Percentiles rank a stretch among this genome's conserved stretches.
These are phyloP conservation scores for Vitis labrusca DNA, from an alignment of 164 flowering plant genomes.

Conservation along the genomic window DNA sequence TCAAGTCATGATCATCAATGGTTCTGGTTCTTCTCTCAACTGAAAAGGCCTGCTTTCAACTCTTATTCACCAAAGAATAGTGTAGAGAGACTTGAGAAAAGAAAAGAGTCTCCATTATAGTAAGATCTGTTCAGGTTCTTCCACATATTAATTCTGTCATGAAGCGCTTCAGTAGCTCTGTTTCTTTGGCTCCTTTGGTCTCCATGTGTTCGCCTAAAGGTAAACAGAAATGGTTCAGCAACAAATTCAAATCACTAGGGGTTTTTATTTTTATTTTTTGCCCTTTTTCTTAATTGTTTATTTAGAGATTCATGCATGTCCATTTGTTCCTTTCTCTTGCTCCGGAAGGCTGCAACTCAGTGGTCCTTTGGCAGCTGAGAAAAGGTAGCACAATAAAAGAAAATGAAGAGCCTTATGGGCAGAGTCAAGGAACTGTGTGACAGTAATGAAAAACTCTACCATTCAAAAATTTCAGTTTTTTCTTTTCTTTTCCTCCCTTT, in stretches of 20 bases:
- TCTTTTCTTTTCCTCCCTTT: too few relatives aligned
- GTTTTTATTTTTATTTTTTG: neutral
- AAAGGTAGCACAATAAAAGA: neutral
- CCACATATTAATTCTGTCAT: slow-evolving; percentile 1
- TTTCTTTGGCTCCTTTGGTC: slow-evolving; percentile 12
- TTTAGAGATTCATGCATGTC: neutral
- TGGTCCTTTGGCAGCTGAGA: neutral
- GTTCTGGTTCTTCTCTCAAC: too few relatives aligned
- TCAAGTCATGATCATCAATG: too few relatives aligned
- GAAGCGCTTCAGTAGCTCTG: slow-evolving; percentile 22
- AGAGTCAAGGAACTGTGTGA: too few relatives aligned
- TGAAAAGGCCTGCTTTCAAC: too few relatives aligned
- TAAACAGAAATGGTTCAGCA: slow-evolving; percentile 5
- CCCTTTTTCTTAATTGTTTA: neutral
- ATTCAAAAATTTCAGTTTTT: too few relatives aligned
- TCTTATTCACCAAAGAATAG: too few relatives aligned
- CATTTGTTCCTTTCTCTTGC: neutral
- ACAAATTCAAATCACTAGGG: neutral
- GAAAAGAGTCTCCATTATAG: too few relatives aligned
- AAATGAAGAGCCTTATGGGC: neutral
- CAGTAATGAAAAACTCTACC: too few relatives aligned
- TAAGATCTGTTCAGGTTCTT: neutral
- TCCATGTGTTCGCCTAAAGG: slow-evolving; percentile 21
- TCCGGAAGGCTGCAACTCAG: neutral
- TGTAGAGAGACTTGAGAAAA: neutral